Evolutionary conservation across 306 rosid species (phyloP), one percentile per base, ranked within the genome.

Genomic region (Dicorynia guianensis): DNA sequence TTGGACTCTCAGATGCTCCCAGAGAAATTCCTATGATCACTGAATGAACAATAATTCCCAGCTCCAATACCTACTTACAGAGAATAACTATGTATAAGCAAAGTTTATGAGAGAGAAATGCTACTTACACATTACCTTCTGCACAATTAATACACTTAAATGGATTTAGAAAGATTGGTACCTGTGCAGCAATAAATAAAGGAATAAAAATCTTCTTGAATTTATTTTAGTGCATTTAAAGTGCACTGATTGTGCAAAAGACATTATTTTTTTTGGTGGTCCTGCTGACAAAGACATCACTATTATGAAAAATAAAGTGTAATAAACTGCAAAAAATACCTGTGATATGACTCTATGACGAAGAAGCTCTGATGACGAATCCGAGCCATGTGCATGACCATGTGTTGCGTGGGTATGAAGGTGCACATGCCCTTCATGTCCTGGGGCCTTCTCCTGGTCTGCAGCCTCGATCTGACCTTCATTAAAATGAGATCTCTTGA

Each of bases 1-100:
- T 74, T 0, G 96, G 92, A 82, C 85, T 87, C 56, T 84, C 85
- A 0, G 96, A 93, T 44, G 96, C 97, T 15, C 97, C 98, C 35
- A 93, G 11, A 0, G 93, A 81, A n/a, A 93, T 88, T 38, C 97
- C 98, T 15, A 91, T 93, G 4, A 93, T 87, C 0, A 93, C 88
- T 0, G 93, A 93, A 53, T 93, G 98, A 17, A 93, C 93, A 20
- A 93, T 77, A 47, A 93, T 93, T 1, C 98, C 98, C 50, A 93
- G 12, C 53, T 93, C 98, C 82, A 93, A 59, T 9, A 91, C 97
- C 97, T 90, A 8, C 4, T 7, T 1, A 15, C 13, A 48, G 25
- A 0, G 0, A 13, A 4, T 7, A 39, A 13, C 10, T 35, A 2
- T 25, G 30, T 1, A 25, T 25, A 25, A 25, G 30, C 30, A 25